Base-by-base conservation (phyloP, 176 grass and related monocot genomes). In the Oryza meyeriana region DNA sequence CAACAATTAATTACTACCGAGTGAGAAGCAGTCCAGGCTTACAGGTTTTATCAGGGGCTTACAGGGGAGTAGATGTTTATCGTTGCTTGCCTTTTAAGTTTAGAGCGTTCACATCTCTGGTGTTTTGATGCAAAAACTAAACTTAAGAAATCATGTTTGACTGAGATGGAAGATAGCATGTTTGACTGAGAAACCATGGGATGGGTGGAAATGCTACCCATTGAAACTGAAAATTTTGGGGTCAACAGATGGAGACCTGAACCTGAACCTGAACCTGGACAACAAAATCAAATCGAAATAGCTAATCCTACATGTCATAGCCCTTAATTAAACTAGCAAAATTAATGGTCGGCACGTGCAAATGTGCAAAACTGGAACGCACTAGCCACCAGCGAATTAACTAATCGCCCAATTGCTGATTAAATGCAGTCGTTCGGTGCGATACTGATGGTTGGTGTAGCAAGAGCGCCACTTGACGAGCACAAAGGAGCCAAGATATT, bases 191-290 rank as follows among this genome's bases (percentile, higher is more conserved):
- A 26, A 82, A 41, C 9, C 1, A 18, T 42, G 68, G 24, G 24
- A 27, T 17, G 24, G 1, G 35, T 32, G 2, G 59, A 25, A 47
- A 4, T 7, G 65, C 31, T 83, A 29, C 40, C 62, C 59, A 39
- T 39, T 12, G 34, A 65, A 33, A 62, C 70, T 35, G 70, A 50
- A 35, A 29, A 8, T 64, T 47, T 48, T 58, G 52, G 12, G 40
- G 70, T 47, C 40, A 83, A 83, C 39, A 47, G 57, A 83, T 22
- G 47, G 70, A 50, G 79, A 89, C 87, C 71, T 62, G 76, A 26
- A 80, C 12, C 3, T 62, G 76, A 26, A 80, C 12, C 3, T 55
- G 50, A 55, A 55, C 50, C 57, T 71, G 77, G 17, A 77, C 81
- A 28, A 41, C 82, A 89, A 72, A 31, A 26, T 16, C 33, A 31